Conservation (phyloP, 805 yeast genomes). For the Teunomyces pallodes region DNA sequence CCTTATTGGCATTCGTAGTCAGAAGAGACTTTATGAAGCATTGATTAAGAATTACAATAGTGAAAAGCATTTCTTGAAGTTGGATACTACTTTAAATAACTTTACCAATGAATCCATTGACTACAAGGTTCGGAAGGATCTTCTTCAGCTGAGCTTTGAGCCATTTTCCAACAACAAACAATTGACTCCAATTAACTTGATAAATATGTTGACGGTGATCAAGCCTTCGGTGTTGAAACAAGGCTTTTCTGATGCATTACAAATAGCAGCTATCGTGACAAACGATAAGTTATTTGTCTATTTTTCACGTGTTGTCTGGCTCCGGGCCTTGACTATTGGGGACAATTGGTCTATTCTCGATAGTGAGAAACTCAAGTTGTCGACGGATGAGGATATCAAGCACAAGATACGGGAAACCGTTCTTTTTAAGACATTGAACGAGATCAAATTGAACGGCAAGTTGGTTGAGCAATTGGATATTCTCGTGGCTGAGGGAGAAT, state of each 20-base stretch:
- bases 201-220: slow-evolving; percentile 51
- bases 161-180: slow-evolving; percentile 36
- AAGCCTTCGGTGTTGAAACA: slow-evolving; percentile 21
- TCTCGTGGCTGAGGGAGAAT: slow-evolving; percentile 8
- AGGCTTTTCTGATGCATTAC: slow-evolving; percentile 46
- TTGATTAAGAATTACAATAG: slow-evolving; percentile 20
- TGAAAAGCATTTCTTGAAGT: slow-evolving; percentile 23
- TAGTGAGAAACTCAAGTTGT: slow-evolving; percentile 26
- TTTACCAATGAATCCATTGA: slow-evolving; percentile 13
- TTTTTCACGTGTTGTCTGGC: slow-evolving; percentile 47
- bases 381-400: slow-evolving; percentile 40
- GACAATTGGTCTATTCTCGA: slow-evolving; percentile 52
- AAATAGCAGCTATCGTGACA: slow-evolving; percentile 42
- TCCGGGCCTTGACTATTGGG: slow-evolving; percentile 47
- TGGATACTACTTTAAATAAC: slow-evolving; percentile 23
- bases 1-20: slow-evolving; percentile 49
- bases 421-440: slow-evolving; percentile 41
- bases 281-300: slow-evolving; percentile 23
- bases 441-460: slow-evolving; percentile 7
- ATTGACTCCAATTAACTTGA: slow-evolving; percentile 44
- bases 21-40: slow-evolving; percentile 31
- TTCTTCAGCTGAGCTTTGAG: slow-evolving; percentile 21
- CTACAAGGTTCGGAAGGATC: slow-evolving; percentile 9
- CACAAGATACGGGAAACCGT: slow-evolving; percentile 39
- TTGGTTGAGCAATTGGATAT: slow-evolving; percentile 12